These are phyloP conservation scores for Neofusicoccum laricinum DNA, from an alignment of 2,329 filamentous ascomycete species.

Conservation along the genomic window DNA sequence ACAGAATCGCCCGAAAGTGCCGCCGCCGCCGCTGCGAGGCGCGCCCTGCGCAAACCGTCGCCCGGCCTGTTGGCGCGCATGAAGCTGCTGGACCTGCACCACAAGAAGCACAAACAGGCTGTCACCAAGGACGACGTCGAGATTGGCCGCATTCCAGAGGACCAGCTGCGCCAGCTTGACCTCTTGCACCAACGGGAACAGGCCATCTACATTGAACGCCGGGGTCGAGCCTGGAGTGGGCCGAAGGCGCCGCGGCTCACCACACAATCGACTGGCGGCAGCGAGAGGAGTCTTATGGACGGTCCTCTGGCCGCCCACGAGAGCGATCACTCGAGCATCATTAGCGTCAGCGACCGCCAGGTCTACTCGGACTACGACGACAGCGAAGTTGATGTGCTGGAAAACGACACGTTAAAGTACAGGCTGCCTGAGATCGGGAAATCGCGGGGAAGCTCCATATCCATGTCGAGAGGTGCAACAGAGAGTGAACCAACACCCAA, in stretches of 20 bases:
- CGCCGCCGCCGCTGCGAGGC: constrained; percentile 19
- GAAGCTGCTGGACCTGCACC: constrained; percentile 40
- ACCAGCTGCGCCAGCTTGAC: constrained; percentile 68
- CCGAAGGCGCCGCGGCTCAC: constrained; percentile 28
- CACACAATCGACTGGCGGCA: constrained; percentile 35
- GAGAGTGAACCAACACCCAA: constrained; percentile 11
- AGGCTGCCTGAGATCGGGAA: constrained; percentile 68
- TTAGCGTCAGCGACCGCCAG: constrained; percentile 55
- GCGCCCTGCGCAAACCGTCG: constrained; percentile 37
- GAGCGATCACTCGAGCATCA: constrained; percentile 47
- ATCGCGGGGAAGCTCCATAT: constrained; percentile 1
- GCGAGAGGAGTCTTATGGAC: constrained; percentile 19
- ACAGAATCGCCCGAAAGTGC: constrained; percentile 4
- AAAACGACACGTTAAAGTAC: constrained; percentile 73
- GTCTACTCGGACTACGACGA: constrained; percentile 42
- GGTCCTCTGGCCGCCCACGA: constrained; percentile 29
- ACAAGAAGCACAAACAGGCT: constrained; percentile 36
- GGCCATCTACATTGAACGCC: constrained; percentile 58
- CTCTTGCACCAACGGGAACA: constrained; percentile 58
- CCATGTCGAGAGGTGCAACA: not conserved
- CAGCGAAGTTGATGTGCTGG: constrained; percentile 34
- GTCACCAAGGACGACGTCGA: constrained; percentile 37
- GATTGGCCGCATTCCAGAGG: constrained; percentile 67
- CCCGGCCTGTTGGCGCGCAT: constrained; percentile 45
- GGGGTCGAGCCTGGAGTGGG: constrained; percentile 71